Percentiles rank a stretch among this genome's conserved stretches.
These are phyloP conservation scores for Ophiostoma sp. DNA, from an alignment of 2,329 filamentous ascomycete genomes.

Conservation along the genomic window DNA sequence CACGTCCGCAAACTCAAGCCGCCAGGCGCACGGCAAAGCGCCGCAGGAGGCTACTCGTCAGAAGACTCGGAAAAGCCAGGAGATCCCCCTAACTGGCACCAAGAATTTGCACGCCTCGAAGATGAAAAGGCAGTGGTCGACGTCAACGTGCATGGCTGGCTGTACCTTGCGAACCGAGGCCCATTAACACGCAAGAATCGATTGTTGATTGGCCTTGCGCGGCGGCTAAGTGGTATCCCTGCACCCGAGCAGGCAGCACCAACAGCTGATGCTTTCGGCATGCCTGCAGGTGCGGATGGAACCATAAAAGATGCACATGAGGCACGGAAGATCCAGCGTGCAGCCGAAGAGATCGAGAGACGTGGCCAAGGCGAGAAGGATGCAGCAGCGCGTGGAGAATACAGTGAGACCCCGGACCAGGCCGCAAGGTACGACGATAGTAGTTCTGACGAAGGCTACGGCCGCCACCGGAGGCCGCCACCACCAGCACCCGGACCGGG, in stretches of 20 bases:
- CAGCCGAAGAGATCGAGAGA: conserved; percentile 71
- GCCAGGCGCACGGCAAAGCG: not conserved
- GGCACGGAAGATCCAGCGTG: conserved; percentile 62
- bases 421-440: conserved; percentile 36
- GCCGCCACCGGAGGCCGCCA: not conserved
- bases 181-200: conserved; percentile 84
- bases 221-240: conserved; percentile 81
- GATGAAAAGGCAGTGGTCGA: conserved; percentile 83
- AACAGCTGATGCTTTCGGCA: conserved; percentile 36
- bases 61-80: not conserved
- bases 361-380: conserved; percentile 67
- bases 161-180: conserved; percentile 79
- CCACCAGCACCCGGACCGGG: conserved; percentile 15
- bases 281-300: conserved; percentile 24
- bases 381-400: conserved; percentile 64
- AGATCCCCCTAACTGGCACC: conserved; percentile 56
- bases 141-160: conserved; percentile 92
- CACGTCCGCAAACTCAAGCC: conserved; percentile 57
- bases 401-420: conserved; percentile 58
- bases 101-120: conserved; percentile 73
- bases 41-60: not conserved
- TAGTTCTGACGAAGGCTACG: conserved; percentile 36
- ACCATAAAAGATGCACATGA: conserved; percentile 45
- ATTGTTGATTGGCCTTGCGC: conserved; percentile 76
- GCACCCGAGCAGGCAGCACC: conserved; percentile 44